These are phyloP conservation scores for Phyllosticta capitalensis DNA, from an alignment of 2,329 filamentous ascomycete genomes.

Conservation along the genomic window DNA sequence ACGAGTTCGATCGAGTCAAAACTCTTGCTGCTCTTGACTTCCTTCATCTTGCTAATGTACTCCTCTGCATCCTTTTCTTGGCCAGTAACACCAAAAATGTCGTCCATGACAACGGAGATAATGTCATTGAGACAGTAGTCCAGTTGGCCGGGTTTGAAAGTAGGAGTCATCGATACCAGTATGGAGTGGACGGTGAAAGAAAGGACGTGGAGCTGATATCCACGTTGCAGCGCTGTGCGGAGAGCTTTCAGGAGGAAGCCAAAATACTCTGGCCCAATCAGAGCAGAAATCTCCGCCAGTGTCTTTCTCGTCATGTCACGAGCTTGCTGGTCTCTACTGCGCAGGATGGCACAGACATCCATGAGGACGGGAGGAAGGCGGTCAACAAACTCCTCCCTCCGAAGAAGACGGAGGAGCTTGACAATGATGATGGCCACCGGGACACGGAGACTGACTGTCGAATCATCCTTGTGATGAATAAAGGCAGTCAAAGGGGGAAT, in stretches of 20 bases:
- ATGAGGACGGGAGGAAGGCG: constrained; percentile 76
- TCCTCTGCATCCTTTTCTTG: constrained; percentile 97
- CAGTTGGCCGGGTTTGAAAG: constrained; percentile 70
- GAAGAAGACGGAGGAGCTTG: constrained; percentile 75
- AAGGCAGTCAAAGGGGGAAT: constrained; percentile 73
- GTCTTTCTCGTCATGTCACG: constrained; percentile 87
- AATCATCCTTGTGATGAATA: constrained; percentile 88
- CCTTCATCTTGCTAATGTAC: constrained; percentile 91
- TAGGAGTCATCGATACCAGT: constrained; percentile 62
- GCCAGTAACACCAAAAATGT: constrained; percentile 85
- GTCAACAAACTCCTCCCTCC: constrained; percentile 60
- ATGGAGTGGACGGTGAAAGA: constrained; percentile 94
- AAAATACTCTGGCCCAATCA: constrained; percentile 75
- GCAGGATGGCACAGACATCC: constrained; percentile 85
- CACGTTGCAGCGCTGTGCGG: constrained; percentile 68
- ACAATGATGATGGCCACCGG: constrained; percentile 83
- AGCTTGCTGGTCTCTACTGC: constrained; percentile 79
- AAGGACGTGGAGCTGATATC: constrained; percentile 89
- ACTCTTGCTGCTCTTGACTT: constrained; percentile 96
- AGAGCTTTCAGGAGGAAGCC: constrained; percentile 92
- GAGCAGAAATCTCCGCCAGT: constrained; percentile 67
- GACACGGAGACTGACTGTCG: constrained; percentile 84
- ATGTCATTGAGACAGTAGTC: constrained; percentile 78
- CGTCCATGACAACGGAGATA: constrained; percentile 85
- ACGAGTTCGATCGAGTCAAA: constrained; percentile 95